phyloP scores from a whole-genome alignment of 1,284 basidiomycete species.

The Trichosporon sp. region DNA sequence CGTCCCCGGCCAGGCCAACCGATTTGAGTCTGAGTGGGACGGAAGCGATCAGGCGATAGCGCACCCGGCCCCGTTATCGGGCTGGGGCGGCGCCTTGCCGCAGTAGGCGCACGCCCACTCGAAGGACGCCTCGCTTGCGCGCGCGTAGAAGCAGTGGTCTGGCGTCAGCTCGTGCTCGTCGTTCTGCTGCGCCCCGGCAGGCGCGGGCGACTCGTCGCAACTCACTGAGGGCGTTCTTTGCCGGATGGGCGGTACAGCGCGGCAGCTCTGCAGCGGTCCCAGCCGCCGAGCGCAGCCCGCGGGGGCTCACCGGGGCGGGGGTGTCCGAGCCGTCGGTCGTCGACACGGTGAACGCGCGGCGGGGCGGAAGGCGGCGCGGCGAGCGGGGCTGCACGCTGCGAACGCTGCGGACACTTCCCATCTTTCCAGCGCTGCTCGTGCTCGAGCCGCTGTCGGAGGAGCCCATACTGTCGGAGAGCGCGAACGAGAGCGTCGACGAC shows the following conservation, averaged over 20 bases:
- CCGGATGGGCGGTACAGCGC: not conserved
- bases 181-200: no score
- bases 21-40: no score
- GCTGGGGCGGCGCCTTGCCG: not conserved
- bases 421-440: not conserved
- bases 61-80: not conserved
- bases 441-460: not conserved
- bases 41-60: not conserved
- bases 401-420: not conserved
- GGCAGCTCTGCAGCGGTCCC: not conserved
- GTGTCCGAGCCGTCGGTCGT: not conserved
- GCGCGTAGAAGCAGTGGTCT: not conserved
- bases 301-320: not conserved
- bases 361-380: not conserved
- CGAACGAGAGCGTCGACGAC: not conserved
- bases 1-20: no score
- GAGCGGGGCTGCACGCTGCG: not conserved
- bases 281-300: not conserved
- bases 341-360: not conserved
- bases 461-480: not conserved
- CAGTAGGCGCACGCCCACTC: not conserved
- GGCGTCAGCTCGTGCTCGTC: not conserved
- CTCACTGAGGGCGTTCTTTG: not conserved
- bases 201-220: no score
- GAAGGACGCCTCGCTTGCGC: not conserved